Evolutionary conservation across 23 red algal species (phyloP).

Genomic region (Pyropia yezoensis): DNA sequence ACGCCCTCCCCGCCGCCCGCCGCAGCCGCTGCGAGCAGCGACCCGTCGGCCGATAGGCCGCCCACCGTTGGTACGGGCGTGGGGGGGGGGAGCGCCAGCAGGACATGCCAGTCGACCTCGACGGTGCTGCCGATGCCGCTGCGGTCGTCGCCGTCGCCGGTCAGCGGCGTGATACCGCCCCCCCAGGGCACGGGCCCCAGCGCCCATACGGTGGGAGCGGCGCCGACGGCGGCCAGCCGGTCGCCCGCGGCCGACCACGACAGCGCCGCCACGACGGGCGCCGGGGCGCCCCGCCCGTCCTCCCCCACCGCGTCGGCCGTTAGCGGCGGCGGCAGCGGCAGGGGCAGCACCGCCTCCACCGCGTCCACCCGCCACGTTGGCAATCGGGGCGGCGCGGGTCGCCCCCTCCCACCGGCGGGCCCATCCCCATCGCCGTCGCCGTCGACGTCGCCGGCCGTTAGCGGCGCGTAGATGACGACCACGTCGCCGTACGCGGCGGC

Average conservation of each 20-base stretch:
- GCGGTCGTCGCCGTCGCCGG: background rate
- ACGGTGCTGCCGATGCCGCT: too few relatives aligned
- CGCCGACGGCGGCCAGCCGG: conserved; percentile 33
- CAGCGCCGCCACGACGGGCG: too few relatives aligned
- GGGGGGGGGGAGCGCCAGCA: too few relatives aligned
- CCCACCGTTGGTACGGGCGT: too few relatives aligned
- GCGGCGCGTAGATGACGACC: conserved; percentile 45
- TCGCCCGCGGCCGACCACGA: conserved; percentile 2
- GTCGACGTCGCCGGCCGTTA: conserved; percentile 7
- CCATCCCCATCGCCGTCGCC: conserved; percentile 5
- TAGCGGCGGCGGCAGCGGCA: background rate
- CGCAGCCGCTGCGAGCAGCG: too few relatives aligned
- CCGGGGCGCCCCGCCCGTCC: background rate
- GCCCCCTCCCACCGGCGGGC: background rate
- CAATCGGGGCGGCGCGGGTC: background rate
- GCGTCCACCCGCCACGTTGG: background rate
- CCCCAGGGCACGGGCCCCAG: conserved; percentile 1
- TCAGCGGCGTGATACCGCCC: background rate
- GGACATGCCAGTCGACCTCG: too few relatives aligned
- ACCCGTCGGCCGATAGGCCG: too few relatives aligned
- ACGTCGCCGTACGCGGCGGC: conserved; percentile 31
- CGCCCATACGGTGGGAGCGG: conserved; percentile 27
- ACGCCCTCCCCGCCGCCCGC: background rate
- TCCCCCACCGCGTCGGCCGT: conserved; percentile 22
- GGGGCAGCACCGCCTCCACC: conserved; percentile 14